Evolutionary conservation across 176 grass and related monocot genomes (phyloP).

Genomic region (Alloteropsis semialata): DNA sequence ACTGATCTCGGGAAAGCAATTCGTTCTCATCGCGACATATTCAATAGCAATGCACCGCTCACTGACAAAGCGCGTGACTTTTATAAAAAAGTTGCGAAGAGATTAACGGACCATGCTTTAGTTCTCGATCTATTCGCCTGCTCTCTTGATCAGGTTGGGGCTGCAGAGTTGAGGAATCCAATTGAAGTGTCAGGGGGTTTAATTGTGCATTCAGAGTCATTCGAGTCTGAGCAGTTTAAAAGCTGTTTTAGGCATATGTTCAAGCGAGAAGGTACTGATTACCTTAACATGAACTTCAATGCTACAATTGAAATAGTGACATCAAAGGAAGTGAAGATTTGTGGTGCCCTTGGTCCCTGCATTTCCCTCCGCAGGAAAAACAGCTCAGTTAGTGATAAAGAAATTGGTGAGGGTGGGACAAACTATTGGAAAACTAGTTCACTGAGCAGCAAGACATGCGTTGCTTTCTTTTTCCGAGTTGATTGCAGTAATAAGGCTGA

Average conservation of each 20-base stretch:
- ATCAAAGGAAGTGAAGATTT: conserved; percentile 92
- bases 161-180: conserved; percentile 79
- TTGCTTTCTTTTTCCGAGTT: conserved; percentile 91
- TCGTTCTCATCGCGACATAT: conserved; percentile 83
- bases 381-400: conserved; percentile 74
- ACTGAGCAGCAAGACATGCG: conserved; percentile 78
- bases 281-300: conserved; percentile 93
- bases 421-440: conserved; percentile 82
- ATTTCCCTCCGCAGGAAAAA: conserved; percentile 67
- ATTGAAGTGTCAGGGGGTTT: conserved; percentile 86
- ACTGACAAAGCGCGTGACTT: conserved; percentile 64
- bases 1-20: conserved; percentile 77
- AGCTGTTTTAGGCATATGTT: conserved; percentile 78
- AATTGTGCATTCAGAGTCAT: conserved; percentile 79
- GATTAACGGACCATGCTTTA: conserved; percentile 65
- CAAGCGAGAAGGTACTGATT: conserved; percentile 49
- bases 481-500: conserved; percentile 54
- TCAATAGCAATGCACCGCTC: conserved; percentile 60
- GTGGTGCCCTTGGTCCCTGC: conserved; percentile 94
- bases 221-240: conserved; percentile 86
- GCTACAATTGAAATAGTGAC: conserved; percentile 80
- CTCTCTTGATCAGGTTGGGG: conserved; percentile 95
- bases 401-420: conserved; percentile 89
- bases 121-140: conserved; percentile 90
- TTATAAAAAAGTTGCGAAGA: conserved; percentile 78